Evolutionary conservation across 192 early-diverging fungal genomes (phyloP), one percentile per base, ranked within the genome.

Genomic region (Cladochytrium replicatum): DNA sequence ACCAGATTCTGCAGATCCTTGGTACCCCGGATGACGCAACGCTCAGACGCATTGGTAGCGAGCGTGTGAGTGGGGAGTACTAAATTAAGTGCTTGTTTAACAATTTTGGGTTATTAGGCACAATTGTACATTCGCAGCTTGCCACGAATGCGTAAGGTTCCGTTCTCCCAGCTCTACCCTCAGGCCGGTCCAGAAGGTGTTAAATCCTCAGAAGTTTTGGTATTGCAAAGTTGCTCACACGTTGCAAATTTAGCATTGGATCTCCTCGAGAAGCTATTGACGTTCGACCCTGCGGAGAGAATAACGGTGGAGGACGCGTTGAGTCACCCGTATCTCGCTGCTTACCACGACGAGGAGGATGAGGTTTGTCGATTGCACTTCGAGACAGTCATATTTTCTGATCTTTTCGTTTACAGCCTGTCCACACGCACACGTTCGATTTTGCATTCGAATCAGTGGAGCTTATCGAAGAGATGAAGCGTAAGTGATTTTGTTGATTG

Each of bases 11-110:
- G 47, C 68, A 77, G 46, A 80, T 91, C 27, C 77, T 91, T 43
- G 88, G 88, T 37, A 87, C 87, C 1, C 88, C 88, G 17, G 85
- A 87, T 58, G 85, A 89, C 49, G 86, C 75, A 26, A 89, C 88
- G 4, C 66, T 97, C 52, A 57, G 72, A 31, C 77, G 89, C 27
- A 87, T 95, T 55, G 92, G 91, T 22, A 91, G 87, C 57, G 88
- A 94, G 50, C 79, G 92, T 54, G 78, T 84, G 32, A 6, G 41
- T 48, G n/a, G 9, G 4, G 24, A 48, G 43, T 45, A 43, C 41
- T 41, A 13, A 43, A 63, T 0, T 1, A 2, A 11, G 22, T 28
- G 25, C 1, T 31, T 40, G n/a, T 63, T 24, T 60, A 68, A 29
- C 29, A 54, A 6, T 84, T 82, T 43, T 34, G 34, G 32, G 30